Base-by-base conservation (phyloP, 176 grass and related monocot genomes). In the Ampelocalamus luodianensis region DNA sequence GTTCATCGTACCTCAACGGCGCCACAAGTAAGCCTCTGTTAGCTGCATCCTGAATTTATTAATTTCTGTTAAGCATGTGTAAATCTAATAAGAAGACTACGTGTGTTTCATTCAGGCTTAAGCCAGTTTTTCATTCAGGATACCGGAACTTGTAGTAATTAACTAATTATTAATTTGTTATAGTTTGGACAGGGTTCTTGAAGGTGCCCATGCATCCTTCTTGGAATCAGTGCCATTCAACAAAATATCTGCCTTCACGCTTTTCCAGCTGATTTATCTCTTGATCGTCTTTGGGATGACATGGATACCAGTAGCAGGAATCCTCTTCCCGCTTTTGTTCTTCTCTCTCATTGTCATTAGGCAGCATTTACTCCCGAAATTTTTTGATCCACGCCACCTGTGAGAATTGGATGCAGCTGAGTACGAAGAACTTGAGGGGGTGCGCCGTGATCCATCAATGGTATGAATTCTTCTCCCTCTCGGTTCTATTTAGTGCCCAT, bases 141-240 rank as follows among this genome's bases (percentile, higher is more conserved):
- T 64, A 24, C 37, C 4, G 3, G 10, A 49, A 62, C 6, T 78
- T 56, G 12, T 6, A n/a, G 24, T 86, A 45, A 67, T 72, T 63
- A 67, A n/a, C 20, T 86, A 45, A 67, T 72, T 63, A 67, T 59
- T 78, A 68, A 13, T 79, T 13, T 85, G 39, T 16, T 59, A n/a
- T 44, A 39, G 70, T 58, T 72, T 76, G 46, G 39, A 58, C 78
- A 97, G 92, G 89, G 84, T 97, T 89, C 87, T 97, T 38, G 95
- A 97, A 97, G 95, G 90, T 18, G 87, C 85, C n/a, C 92, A 97
- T 51, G 92, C 95, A 49, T 97, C 95, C 66, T 97, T 91, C 45
- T 48, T 97, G 74, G 92, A 97, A 48, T 89, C 89, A 4, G 92
- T 94, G 53, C 92, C 95, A 76, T 93, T 94, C 84, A 84, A 84